Conservation (phyloP, 2,329 filamentous ascomycete genomes). For the Mycosphaerella sp. region DNA sequence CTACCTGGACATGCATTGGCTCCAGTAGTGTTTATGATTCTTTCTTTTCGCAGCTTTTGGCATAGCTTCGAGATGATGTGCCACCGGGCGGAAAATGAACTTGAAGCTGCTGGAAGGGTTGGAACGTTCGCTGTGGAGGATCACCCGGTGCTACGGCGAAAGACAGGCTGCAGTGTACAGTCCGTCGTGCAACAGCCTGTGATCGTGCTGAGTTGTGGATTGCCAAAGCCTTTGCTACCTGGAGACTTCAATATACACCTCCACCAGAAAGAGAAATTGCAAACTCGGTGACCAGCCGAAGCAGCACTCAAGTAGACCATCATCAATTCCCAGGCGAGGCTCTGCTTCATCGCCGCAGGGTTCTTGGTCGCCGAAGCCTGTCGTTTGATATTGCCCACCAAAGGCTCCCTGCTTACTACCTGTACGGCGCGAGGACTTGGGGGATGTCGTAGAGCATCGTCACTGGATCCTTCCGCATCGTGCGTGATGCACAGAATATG, state of each 20-base stretch:
- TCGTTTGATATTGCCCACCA: neutral
- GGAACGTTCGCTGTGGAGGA: neutral
- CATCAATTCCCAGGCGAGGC: neutral
- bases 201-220: neutral
- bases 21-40: too few relatives aligned
- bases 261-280: neutral
- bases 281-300: neutral
- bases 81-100: neutral
- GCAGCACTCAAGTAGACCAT: neutral
- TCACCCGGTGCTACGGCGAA: neutral
- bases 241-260: neutral
- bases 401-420: neutral
- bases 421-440: neutral
- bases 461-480: neutral
- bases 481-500: neutral
- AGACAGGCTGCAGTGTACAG: neutral
- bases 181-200: neutral
- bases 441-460: neutral
- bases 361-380: conserved; percentile 1
- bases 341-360: conserved; percentile 8
- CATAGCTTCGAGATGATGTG: neutral
- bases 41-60: neutral
- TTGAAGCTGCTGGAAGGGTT: too few relatives aligned
- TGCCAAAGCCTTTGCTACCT: neutral
- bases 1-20: too few relatives aligned